Conservation (phyloP, 257 asterid genomes). For the Plectranthus barbatus region DNA sequence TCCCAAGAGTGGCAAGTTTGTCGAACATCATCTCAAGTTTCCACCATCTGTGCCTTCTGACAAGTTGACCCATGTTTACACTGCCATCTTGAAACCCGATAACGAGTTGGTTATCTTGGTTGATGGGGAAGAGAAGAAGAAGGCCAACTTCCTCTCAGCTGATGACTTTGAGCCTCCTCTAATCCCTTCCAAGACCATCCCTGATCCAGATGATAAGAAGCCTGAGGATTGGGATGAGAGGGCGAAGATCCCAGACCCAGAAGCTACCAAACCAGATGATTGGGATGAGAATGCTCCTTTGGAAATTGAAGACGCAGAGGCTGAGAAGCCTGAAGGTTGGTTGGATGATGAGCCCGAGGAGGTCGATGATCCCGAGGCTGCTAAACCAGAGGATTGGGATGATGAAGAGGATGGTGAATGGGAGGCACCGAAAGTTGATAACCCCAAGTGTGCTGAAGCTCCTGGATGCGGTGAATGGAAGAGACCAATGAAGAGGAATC, state of each 20-base stretch:
- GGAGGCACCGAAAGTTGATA: slow-evolving; percentile 88
- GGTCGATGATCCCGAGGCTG: slow-evolving; percentile 85
- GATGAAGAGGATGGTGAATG: slow-evolving; percentile 98
- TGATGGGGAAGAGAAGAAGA: slow-evolving; percentile 96
- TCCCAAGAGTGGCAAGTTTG: slow-evolving; percentile 68
- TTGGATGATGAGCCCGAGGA: slow-evolving; percentile 98
- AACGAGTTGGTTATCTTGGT: slow-evolving; percentile 63
- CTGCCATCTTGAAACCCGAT: slow-evolving; percentile 77
- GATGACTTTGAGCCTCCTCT: slow-evolving; percentile 90
- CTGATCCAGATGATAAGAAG: slow-evolving; percentile 91
- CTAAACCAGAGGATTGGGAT: slow-evolving; percentile 96
- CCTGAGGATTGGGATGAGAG: slow-evolving; percentile 99
- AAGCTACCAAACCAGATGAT: slow-evolving; percentile 83
- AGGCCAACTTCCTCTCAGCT: slow-evolving; percentile 60
- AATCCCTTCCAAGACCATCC: slow-evolving; percentile 81
- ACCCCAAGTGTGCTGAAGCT: slow-evolving; percentile 70
- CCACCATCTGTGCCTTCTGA: slow-evolving; percentile 94
- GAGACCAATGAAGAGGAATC: slow-evolving; percentile 76
- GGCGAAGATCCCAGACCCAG: slow-evolving; percentile 85
- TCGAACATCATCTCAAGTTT: slow-evolving; percentile 91
- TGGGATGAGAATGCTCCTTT: slow-evolving; percentile 97
- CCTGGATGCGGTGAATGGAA: slow-evolving; percentile 99
- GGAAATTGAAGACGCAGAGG: slow-evolving; percentile 83
- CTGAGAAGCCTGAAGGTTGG: slow-evolving; percentile 96
- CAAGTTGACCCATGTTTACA: slow-evolving; percentile 87